Base-by-base conservation (phyloP, 352 stramenopile genomes). In the Phytophthora colocasiae region DNA sequence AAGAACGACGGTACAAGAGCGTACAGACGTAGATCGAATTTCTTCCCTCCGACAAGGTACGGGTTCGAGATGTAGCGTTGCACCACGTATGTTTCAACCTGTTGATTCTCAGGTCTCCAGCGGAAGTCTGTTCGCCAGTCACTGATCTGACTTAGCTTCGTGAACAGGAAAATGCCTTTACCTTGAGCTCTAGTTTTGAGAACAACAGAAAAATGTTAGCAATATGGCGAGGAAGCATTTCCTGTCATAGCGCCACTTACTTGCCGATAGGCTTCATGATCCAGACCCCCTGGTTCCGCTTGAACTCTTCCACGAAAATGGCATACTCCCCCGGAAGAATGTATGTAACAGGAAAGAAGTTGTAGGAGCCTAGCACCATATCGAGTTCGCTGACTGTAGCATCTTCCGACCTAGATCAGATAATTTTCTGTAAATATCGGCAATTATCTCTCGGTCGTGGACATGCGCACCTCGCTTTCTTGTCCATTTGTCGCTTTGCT, bases 261-360 rank as follows among this genome's bases (percentile, higher is more conserved):
- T 92, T 96, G 43, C 95, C 94, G 22, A 97, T 97, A 8, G 95
- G 95, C 69, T 98, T 98, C 95, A 98, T 98, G 70, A 98, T 98
- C 95, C 95, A 98, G 2, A 98, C 84, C 32, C 93, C 95, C 39
- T 93, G 82, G 53, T 80, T 90, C 15, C 90, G 78, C 59, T 98
- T 98, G 54, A 97, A 98, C 53, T 98, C 92, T 75, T 98, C 93
- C 1, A 98, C 90, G 64, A 98, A 98, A 68, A 98, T 91, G 17
- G 87, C 88, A 63, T 98, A 98, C 49, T 98, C 93, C 3, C 90
- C 83, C 3, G 95, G 94, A n/a, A 98, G 78, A 50, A 98, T 97
- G 70, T 98, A 98, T 34, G 93, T 98, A 58, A 87, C 78, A 9
- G 95, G 92, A 69, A 97, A 97, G 50, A 97, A 98, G 69, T 97